A percentile compares a stretch with the other conserved stretches of the same genome.
Evolutionary conservation across 768 basidiomycete species (phyloP).

Genomic region (Macrocybe gigantea): DNA sequence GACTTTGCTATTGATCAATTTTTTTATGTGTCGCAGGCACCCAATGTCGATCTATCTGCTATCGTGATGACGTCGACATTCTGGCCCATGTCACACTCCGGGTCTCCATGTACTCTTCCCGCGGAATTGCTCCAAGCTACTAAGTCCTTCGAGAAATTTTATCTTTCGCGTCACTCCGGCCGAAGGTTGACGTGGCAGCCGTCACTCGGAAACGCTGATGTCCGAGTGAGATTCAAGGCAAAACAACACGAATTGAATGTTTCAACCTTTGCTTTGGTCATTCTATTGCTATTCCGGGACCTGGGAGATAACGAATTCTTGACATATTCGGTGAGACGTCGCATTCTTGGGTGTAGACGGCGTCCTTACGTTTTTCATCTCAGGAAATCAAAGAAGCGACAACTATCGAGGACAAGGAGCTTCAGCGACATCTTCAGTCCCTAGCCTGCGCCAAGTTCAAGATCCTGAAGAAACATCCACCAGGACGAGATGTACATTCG

Average conservation of each 20-base stretch:
- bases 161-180: constrained; percentile 84
- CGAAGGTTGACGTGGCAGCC: constrained; percentile 90
- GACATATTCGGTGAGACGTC: constrained; percentile 60
- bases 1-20: constrained; percentile 6
- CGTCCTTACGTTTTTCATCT: constrained; percentile 1
- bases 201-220: constrained; percentile 85
- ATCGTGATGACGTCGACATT: constrained; percentile 95
- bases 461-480: constrained; percentile 85
- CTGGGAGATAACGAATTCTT: constrained; percentile 62
- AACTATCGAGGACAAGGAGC: constrained; percentile 64
- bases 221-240: constrained; percentile 74
- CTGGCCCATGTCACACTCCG: constrained; percentile 81
- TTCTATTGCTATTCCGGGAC: constrained; percentile 83
- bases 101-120: constrained; percentile 64
- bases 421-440: constrained; percentile 92
- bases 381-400: constrained; percentile 85
- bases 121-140: constrained; percentile 54
- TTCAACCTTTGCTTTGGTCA: constrained; percentile 81
- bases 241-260: constrained; percentile 88
- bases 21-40: constrained; percentile 39
- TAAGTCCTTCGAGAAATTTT: constrained; percentile 84
- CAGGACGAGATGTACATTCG: constrained; percentile 72
- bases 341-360: neutral
- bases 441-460: constrained; percentile 94
- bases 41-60: constrained; percentile 76